A percentile compares a stretch with the other conserved stretches of the same genome.
These are phyloP conservation scores for Whalleya microplaca DNA, from an alignment of 2,329 filamentous ascomycete species.

Conservation along the genomic window DNA sequence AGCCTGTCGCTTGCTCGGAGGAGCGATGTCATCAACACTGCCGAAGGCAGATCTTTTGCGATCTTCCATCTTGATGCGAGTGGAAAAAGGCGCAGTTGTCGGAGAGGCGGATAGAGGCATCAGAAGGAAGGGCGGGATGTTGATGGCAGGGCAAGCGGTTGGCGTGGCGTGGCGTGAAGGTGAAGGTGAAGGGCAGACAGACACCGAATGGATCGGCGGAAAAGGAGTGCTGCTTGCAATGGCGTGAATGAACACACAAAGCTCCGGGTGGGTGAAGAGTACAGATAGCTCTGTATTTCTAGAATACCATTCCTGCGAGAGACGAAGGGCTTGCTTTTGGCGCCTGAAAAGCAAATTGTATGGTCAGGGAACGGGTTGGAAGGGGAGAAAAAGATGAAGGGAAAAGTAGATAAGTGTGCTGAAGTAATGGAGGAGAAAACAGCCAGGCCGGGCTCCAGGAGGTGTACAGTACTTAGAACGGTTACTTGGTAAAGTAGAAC, in stretches of 20 bases:
- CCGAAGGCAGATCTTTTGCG: constrained; percentile 91
- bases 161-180: constrained; percentile 19
- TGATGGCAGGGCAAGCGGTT: too few relatives aligned
- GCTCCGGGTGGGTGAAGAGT: constrained; percentile 6
- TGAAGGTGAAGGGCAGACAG: constrained; percentile 23
- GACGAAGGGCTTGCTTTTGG: constrained; percentile 7
- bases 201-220: constrained; percentile 14
- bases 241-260: constrained; percentile 1
- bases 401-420: constrained; percentile 33
- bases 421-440: constrained; percentile 41
- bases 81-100: constrained; percentile 73
- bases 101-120: constrained; percentile 84
- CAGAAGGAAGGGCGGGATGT: constrained; percentile 63
- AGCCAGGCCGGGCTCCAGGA: constrained; percentile 32
- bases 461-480: neutral
- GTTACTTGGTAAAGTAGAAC: constrained; percentile 11
- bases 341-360: constrained; percentile 17
- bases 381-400: constrained; percentile 23
- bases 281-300: constrained; percentile 1
- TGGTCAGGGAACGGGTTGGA: constrained; percentile 26
- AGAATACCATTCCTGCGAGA: constrained; percentile 1
- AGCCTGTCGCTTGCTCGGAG: constrained; percentile 89
- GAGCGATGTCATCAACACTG: constrained; percentile 80
- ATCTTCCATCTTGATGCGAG: constrained; percentile 97
- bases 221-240: constrained; percentile 20